A percentile compares a stretch with the other conserved stretches of the same genome.
phyloP scores from a whole-genome alignment of 1,284 basidiomycete genomes.

The Ceratorhiza oryzae-sativae region DNA sequence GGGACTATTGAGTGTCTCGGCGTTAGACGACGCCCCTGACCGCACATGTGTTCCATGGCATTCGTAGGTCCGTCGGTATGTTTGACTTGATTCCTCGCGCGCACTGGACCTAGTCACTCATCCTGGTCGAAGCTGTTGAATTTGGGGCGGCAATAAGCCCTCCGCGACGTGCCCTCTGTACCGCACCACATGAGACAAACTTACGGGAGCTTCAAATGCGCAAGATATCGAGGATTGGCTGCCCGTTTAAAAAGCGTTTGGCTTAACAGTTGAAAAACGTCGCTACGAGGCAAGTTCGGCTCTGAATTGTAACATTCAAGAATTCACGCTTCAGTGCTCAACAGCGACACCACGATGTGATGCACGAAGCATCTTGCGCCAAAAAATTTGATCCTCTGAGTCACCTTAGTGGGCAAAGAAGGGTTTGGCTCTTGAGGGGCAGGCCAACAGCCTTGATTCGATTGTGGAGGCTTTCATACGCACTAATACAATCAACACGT shows the following conservation, averaged over 20 bases:
- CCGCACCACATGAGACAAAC: conserved; percentile 27
- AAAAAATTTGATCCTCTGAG: conserved; percentile 58
- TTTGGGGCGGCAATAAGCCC: conserved; percentile 12
- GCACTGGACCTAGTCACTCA: background rate
- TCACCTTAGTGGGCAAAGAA: too few relatives aligned
- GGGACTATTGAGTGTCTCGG: too few relatives aligned
- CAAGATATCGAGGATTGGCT: conserved; percentile 28
- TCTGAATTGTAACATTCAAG: background rate
- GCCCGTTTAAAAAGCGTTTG: conserved; percentile 16
- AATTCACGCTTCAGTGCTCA: background rate
- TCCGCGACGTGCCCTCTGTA: conserved; percentile 3
- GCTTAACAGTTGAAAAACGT: conserved; percentile 36
- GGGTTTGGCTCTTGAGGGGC: too few relatives aligned
- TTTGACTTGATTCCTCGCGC: background rate
- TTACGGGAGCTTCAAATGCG: conserved; percentile 29
- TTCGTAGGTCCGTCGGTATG: background rate
- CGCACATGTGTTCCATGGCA: too few relatives aligned
- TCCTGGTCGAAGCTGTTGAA: background rate
- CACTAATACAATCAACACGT: conserved; percentile 56
- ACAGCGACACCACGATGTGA: conserved; percentile 59
- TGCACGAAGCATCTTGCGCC: conserved; percentile 61
- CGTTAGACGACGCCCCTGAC: too few relatives aligned
- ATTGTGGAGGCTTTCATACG: conserved; percentile 62
- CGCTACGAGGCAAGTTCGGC: conserved; percentile 15
- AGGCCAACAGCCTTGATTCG: conserved; percentile 39